Evolutionary conservation across 129 eudicot genomes (phyloP), one percentile per base, ranked within the genome.

Genomic region (Deinandra increscens): DNA sequence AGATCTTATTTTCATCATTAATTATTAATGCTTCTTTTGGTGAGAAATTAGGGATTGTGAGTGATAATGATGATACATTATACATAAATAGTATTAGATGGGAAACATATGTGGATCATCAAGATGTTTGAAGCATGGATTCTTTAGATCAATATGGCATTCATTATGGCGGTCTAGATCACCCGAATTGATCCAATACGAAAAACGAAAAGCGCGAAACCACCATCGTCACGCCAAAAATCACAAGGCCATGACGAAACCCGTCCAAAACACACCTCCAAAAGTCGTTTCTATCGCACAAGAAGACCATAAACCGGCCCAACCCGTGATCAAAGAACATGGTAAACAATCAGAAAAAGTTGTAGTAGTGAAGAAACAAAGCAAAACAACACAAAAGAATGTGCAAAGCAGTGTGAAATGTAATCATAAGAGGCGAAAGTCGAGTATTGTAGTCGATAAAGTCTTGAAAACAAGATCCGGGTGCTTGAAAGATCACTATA

Each of bases 391-490:
- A 43, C 68, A 60, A 22, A 60, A 12, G 15, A 71, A 59, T 19
- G n/a, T 2, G 31, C 37, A 64, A 60, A 53, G 7, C 38, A 14
- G 12, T 9, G 66, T 15, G 17, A 68, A 54, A 43, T 69, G 76
- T 69, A 61, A 51, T 7, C 77, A 69, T 62, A 84, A 61, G 12
- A 81, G 79, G 68, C 60, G 81, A 63, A 61, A 74, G 33, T 42
- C 79, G 2, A 84, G 87, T 80, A 84, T 84, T 43, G 53, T 66
- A 59, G 81, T 66, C 13, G 83, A 84, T 34, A 79, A 84, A 3
- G 87, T 84, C 13, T 78, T 87, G 41, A 79, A 58, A 69, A 84
- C 75, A 8, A 87, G 78, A 55, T 70, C 79, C 0, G 90, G 89
- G 7, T 74, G 74, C 46, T 38, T 87, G 66, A 81, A 77, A 81